phyloP scores from a whole-genome alignment of 257 asterid genomes.

The Solanum dulcamara region DNA sequence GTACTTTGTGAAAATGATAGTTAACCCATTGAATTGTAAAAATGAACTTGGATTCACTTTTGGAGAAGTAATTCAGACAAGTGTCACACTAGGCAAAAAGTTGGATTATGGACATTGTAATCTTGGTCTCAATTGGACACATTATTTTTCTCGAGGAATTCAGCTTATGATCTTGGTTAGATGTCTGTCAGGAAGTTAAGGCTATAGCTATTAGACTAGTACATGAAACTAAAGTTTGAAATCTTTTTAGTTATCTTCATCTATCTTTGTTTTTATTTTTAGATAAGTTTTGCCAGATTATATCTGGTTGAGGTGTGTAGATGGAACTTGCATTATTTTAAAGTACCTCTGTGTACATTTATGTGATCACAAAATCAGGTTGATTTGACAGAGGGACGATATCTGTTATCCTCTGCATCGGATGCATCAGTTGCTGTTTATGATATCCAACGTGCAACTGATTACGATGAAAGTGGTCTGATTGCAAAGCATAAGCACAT shows the following conservation, averaged over 20 bases:
- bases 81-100: not conserved
- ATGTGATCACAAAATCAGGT: slow-evolving; percentile 73
- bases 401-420: slow-evolving; percentile 74
- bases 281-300: not conserved
- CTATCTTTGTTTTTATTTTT: not conserved
- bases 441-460: slow-evolving; percentile 70
- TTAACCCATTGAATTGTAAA: not conserved
- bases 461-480: slow-evolving; percentile 46
- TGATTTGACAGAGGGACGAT: slow-evolving; percentile 97
- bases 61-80: not conserved
- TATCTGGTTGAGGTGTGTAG: not conserved
- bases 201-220: not conserved
- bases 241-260: not conserved
- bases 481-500: slow-evolving; percentile 67
- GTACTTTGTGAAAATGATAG: not conserved
- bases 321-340: slow-evolving; percentile 7
- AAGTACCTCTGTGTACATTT: slow-evolving; percentile 23
- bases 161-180: not conserved
- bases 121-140: not conserved
- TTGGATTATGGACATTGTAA: not conserved
- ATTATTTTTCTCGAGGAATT: not conserved
- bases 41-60: not conserved
- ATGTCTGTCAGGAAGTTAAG: not conserved
- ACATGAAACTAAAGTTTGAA: not conserved
- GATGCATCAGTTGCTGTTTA: slow-evolving; percentile 90